These are phyloP conservation scores for Colletotrichum godetiae DNA, from an alignment of 2,329 filamentous ascomycete genomes.

Conservation along the genomic window DNA sequence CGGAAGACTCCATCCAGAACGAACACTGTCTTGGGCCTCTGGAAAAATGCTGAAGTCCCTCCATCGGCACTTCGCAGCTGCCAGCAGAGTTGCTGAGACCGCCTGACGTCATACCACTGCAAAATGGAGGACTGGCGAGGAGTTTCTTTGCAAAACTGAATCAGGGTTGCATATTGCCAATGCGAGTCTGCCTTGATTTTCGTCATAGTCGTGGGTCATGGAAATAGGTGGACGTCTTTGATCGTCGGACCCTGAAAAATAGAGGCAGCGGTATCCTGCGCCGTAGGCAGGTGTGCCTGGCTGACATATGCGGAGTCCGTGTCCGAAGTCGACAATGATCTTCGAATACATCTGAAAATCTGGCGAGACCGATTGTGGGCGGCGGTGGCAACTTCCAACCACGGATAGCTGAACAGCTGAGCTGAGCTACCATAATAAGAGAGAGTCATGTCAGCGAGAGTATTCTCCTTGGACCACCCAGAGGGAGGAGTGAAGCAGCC, in stretches of 20 bases:
- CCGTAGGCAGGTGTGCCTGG: not conserved
- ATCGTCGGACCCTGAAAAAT: constrained; percentile 1
- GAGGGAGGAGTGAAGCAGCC: not conserved
- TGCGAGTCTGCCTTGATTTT: constrained; percentile 15
- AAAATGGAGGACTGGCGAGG: not conserved
- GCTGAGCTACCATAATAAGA: not conserved
- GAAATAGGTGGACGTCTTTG: not conserved
- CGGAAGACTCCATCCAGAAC: too few relatives aligned
- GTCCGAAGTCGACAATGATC: not conserved
- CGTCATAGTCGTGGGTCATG: not conserved
- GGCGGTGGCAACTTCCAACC: not conserved
- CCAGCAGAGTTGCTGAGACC: not conserved
- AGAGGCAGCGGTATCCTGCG: too few relatives aligned
- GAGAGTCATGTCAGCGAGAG: not conserved
- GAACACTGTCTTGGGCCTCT: not conserved
- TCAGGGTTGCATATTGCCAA: not conserved
- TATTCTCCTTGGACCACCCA: not conserved
- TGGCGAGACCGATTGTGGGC: not conserved
- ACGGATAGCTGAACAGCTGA: not conserved
- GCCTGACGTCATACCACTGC: not conserved
- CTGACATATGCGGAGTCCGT: not conserved
- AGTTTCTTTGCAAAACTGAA: not conserved
- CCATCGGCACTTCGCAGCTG: too few relatives aligned
- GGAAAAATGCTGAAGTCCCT: not conserved
- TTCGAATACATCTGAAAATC: not conserved